Evolutionary conservation across 306 rosid species (phyloP).

Genomic region (Trifolium dubium): DNA sequence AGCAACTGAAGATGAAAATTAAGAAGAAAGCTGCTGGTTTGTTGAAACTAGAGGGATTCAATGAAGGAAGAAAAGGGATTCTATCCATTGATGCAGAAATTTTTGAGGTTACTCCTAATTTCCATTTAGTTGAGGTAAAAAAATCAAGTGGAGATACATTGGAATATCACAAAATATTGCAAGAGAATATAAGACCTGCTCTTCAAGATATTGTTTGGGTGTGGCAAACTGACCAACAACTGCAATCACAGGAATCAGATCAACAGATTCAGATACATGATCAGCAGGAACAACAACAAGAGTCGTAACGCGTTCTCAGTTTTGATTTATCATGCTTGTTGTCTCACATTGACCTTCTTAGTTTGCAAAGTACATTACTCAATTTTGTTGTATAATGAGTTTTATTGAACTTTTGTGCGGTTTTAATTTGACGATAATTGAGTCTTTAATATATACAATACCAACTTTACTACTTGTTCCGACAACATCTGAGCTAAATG

Average conservation of each 20-base stretch:
- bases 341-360: conserved; percentile 9
- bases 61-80: conserved; percentile 76
- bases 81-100: conserved; percentile 85
- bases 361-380: conserved; percentile 26
- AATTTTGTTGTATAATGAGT: conserved; percentile 14
- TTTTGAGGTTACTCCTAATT: conserved; percentile 71
- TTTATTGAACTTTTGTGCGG: conserved; percentile 11
- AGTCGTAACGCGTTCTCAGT: conserved; percentile 26
- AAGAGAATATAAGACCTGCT: conserved; percentile 75
- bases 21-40: conserved; percentile 70
- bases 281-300: conserved; percentile 39
- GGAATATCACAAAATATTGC: conserved; percentile 75
- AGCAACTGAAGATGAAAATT: conserved; percentile 64
- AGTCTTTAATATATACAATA: background rate
- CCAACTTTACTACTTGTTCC: conserved; percentile 8
- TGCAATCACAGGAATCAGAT: conserved; percentile 42
- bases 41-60: conserved; percentile 58
- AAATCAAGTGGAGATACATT: conserved; percentile 82
- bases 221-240: conserved; percentile 68
- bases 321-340: conserved; percentile 8
- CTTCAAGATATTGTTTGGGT: conserved; percentile 87
- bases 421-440: conserved; percentile 4
- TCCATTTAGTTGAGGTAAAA: conserved; percentile 85
- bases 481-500: background rate
- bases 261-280: conserved; percentile 42